Evolutionary conservation across 2,329 filamentous ascomycete species (phyloP).

Genomic region (Drechslerella coelobrocha): DNA sequence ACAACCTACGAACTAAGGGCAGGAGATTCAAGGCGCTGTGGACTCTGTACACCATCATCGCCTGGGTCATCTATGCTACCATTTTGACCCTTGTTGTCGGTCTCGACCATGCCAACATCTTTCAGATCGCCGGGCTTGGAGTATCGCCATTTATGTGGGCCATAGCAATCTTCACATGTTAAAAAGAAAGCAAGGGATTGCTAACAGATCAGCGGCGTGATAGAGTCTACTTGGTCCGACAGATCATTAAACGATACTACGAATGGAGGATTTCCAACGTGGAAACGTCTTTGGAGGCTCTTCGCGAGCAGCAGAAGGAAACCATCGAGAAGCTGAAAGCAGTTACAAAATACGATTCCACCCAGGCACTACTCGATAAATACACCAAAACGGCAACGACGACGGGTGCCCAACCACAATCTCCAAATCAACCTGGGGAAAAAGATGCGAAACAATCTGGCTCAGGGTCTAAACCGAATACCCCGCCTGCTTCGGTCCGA

Average conservation of each 20-base stretch:
- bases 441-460: conserved; percentile 19
- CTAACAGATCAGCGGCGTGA: conserved; percentile 14
- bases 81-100: conserved; percentile 85
- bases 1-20: conserved; percentile 73
- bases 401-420: conserved; percentile 51
- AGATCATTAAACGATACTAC: conserved; percentile 72
- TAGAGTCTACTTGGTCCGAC: conserved; percentile 81
- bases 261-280: conserved; percentile 78
- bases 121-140: conserved; percentile 79
- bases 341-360: conserved; percentile 95
- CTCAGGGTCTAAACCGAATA: conserved; percentile 26
- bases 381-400: conserved; percentile 68
- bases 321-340: conserved; percentile 95
- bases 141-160: conserved; percentile 79
- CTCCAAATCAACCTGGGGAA: conserved; percentile 53
- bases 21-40: conserved; percentile 82
- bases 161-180: neutral
- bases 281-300: conserved; percentile 72
- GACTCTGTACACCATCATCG: conserved; percentile 89
- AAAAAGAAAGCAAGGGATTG: conserved; percentile 3
- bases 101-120: conserved; percentile 74
- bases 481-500: conserved; percentile 50
- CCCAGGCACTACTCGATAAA: conserved; percentile 88
- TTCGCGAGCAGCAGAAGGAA: conserved; percentile 78
- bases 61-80: conserved; percentile 84